Base-by-base conservation (phyloP, 1,284 basidiomycete genomes). In the Volvariella surrecta region DNA sequence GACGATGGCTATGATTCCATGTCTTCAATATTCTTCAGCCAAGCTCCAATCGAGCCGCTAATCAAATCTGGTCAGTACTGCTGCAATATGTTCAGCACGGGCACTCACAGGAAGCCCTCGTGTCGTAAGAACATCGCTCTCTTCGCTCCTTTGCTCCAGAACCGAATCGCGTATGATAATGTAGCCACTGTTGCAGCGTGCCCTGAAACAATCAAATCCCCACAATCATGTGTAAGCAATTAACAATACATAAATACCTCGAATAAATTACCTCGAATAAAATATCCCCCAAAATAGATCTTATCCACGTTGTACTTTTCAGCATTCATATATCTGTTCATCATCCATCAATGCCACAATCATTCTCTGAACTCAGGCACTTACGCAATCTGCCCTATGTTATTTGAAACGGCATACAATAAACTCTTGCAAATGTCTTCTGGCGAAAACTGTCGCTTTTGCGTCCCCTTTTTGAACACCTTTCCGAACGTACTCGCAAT, bases 401-500 rank as follows among this genome's bases (percentile, higher is more conserved):
- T 99, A 68, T 99, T 99, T 53, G 89, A 93, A 48, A 99, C 82
- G 13, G 94, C 95, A 63, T 98, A 99, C 21, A 99, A 73, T 56
- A 99, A 67, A 62, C 88, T 91, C 60, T 83, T 85, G 65, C 90
- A 92, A 58, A 99, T 95, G 61, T 99, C 96, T 62, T 98, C 91
- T 4, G 92, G 79, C 30, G 73, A 81, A 66, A 97, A 98, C 44
- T 73, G 79, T 51, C 67, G 69, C 66, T 83, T 88, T 62, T 79
- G 76, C 39, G 77, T 72, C 9, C 82, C 79, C 65, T 95, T 92
- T 63, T 89, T 88, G 71, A 99, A 98, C 38, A 99, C 96, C 58
- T 99, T 99, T 40, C 96, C 96, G 61, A 99, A 99, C 11, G 90
- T 90, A 48, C 91, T 96, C 3, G 96, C 96, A 56, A 99, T 99